phyloP scores from a whole-genome alignment of 306 rosid genomes.

The Fagus crenata region DNA sequence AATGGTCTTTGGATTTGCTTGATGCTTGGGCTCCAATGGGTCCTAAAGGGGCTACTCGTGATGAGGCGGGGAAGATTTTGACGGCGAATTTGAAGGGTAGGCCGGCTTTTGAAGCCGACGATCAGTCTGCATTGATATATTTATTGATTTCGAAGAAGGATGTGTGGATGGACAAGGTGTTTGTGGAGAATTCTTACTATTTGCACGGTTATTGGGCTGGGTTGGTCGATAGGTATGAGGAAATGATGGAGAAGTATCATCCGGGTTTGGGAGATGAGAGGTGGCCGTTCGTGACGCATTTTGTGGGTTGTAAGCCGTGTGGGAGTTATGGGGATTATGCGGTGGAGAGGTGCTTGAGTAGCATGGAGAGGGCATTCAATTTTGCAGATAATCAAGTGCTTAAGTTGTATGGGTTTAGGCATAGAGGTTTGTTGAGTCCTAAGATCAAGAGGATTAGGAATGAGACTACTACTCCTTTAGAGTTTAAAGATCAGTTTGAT shows the following conservation, averaged over 20 bases:
- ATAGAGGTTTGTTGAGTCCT: slow-evolving; percentile 89
- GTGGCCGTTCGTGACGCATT: slow-evolving; percentile 99
- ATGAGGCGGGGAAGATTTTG: slow-evolving; percentile 85
- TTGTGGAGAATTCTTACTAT: slow-evolving; percentile 85
- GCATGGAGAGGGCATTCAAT: slow-evolving; percentile 98
- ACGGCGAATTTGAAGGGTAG: slow-evolving; percentile 90
- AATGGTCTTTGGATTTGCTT: slow-evolving; percentile 96
- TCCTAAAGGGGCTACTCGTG: slow-evolving; percentile 76
- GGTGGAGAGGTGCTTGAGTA: slow-evolving; percentile 82
- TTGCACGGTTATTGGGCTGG: slow-evolving; percentile 99
- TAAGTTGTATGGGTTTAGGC: slow-evolving; percentile 81
- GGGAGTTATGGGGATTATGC: slow-evolving; percentile 99
- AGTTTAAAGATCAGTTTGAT: slow-evolving; percentile 69
- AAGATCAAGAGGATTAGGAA: slow-evolving; percentile 91
- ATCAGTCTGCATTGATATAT: slow-evolving; percentile 93
- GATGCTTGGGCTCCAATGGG: slow-evolving; percentile 99
- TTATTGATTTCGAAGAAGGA: slow-evolving; percentile 81
- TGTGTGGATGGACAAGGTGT: slow-evolving; percentile 88
- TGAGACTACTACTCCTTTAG: slow-evolving; percentile 78
- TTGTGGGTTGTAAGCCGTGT: slow-evolving; percentile 98
- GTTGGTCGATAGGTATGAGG: slow-evolving; percentile 92
- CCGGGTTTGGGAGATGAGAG: slow-evolving; percentile 96
- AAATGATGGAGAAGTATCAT: slow-evolving; percentile 95
- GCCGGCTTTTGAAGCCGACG: slow-evolving; percentile 96
- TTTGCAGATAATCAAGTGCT: slow-evolving; percentile 97